These are phyloP conservation scores for Salvia sclarea DNA, from an alignment of 305 asterid species.

Conservation along the genomic window DNA sequence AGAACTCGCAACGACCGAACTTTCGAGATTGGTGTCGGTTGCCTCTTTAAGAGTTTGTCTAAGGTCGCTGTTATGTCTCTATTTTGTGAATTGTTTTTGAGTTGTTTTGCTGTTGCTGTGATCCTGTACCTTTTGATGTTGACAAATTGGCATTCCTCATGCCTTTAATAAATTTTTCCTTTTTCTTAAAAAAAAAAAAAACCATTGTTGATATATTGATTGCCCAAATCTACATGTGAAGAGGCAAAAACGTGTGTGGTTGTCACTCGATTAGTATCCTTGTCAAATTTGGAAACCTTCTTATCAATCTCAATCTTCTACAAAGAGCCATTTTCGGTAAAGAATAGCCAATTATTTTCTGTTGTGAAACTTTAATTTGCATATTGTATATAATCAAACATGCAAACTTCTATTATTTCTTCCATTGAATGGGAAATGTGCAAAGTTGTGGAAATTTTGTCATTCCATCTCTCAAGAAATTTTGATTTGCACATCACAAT, in stretches of 20 bases:
- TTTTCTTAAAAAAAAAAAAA: too few relatives aligned
- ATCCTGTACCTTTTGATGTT: too few relatives aligned
- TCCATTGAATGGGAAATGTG: constrained; percentile 9
- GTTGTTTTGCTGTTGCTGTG: too few relatives aligned
- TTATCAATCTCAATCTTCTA: constrained; percentile 25
- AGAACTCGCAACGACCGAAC: too few relatives aligned
- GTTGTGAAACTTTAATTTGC: neutral
- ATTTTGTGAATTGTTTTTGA: too few relatives aligned
- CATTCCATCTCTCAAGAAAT: constrained; percentile 1
- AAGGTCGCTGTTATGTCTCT: too few relatives aligned
- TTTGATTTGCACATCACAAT: constrained; percentile 22
- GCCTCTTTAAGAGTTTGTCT: too few relatives aligned
- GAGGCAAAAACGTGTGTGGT: constrained; percentile 28
- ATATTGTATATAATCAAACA: neutral
- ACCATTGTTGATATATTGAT: too few relatives aligned
- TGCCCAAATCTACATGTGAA: constrained; percentile 8
- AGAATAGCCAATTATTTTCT: constrained; percentile 4
- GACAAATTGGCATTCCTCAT: too few relatives aligned
- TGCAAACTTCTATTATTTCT: constrained; percentile 8
- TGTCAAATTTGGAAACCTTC: constrained; percentile 15
- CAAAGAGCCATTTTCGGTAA: constrained; percentile 20
- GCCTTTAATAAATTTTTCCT: too few relatives aligned
- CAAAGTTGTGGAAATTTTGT: constrained; percentile 16
- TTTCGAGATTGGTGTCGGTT: too few relatives aligned
- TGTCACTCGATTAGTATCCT: constrained; percentile 10